phyloP scores from a whole-genome alignment of 352 stramenopile genomes.

The Phytophthora macrochlamydospora region DNA sequence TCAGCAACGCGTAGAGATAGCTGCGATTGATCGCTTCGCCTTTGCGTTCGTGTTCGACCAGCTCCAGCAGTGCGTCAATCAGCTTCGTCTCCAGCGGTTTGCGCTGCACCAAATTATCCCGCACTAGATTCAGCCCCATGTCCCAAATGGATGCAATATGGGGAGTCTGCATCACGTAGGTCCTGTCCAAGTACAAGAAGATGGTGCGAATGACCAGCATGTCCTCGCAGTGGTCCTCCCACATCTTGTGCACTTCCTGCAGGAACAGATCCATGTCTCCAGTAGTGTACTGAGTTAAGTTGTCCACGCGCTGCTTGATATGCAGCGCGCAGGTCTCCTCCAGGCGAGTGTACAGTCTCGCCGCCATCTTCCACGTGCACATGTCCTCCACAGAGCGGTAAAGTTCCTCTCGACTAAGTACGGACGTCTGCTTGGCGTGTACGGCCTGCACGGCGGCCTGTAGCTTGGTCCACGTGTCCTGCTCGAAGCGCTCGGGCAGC shows the following conservation, averaged over 20 bases:
- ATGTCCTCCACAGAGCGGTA: conserved; percentile 89
- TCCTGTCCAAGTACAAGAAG: conserved; percentile 93
- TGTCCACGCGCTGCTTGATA: conserved; percentile 59
- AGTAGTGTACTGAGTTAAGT: conserved; percentile 59
- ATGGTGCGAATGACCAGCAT: conserved; percentile 94
- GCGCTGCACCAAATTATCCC: conserved; percentile 59
- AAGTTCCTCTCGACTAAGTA: conserved; percentile 79
- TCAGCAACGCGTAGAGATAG: conserved; percentile 81
- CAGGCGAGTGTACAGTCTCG: conserved; percentile 71
- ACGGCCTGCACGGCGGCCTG: conserved; percentile 67
- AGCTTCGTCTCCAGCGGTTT: conserved; percentile 69
- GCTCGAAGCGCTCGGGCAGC: conserved; percentile 76
- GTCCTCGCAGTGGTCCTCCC: conserved; percentile 92
- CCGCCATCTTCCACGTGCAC: conserved; percentile 93
- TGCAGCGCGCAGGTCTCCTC: conserved; percentile 73
- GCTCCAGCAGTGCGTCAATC: conserved; percentile 71
- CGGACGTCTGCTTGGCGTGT: conserved; percentile 68
- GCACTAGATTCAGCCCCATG: conserved; percentile 83
- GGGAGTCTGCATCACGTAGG: conserved; percentile 87
- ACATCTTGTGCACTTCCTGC: conserved; percentile 77
- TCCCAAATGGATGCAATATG: conserved; percentile 92
- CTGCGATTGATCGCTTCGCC: conserved; percentile 87
- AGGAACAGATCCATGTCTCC: conserved; percentile 79
- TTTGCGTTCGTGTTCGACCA: conserved; percentile 90
- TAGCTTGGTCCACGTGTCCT: conserved; percentile 79